These are phyloP conservation scores for Penicillium sp. DNA, from an alignment of 2,329 filamentous ascomycete species.

Conservation along the genomic window DNA sequence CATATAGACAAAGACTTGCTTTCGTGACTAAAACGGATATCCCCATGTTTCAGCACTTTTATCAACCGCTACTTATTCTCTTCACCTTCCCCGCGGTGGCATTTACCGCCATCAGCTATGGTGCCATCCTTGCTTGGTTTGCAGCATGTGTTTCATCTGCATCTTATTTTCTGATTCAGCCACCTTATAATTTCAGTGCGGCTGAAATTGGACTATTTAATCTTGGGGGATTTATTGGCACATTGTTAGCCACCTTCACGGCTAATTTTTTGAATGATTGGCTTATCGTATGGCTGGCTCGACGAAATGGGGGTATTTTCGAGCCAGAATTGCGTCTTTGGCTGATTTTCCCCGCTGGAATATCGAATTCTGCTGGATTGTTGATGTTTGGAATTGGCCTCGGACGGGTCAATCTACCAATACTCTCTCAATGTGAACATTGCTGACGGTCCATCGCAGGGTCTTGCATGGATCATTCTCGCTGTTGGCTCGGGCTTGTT, in stretches of 20 bases:
- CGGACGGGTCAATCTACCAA: background rate
- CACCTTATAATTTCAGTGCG: slow-evolving; percentile 8
- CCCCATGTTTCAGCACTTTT: slow-evolving; percentile 5
- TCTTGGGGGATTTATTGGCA: slow-evolving; percentile 7
- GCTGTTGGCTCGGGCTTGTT: slow-evolving; percentile 8
- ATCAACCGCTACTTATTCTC: slow-evolving; percentile 6
- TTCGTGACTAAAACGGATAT: slow-evolving; percentile 8
- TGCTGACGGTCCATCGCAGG: background rate
- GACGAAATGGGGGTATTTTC: slow-evolving; percentile 9
- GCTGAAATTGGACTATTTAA: slow-evolving; percentile 8
- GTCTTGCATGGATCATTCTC: slow-evolving; percentile 5
- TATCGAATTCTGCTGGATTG: background rate
- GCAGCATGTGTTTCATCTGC: slow-evolving; percentile 2
- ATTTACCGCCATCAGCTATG: slow-evolving; percentile 9
- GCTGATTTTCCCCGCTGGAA: slow-evolving; percentile 6
- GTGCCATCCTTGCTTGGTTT: slow-evolving; percentile 9
- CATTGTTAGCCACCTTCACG: background rate
- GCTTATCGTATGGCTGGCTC: slow-evolving; percentile 2
- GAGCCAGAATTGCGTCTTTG: slow-evolving; percentile 14
- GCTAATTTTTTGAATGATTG: slow-evolving; percentile 1
- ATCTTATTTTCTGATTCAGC: background rate
- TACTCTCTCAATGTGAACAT: background rate
- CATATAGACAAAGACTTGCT: slow-evolving; percentile 7
- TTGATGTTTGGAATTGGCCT: slow-evolving; percentile 11
- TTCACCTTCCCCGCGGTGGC: slow-evolving; percentile 7